Evolutionary conservation across 1,284 basidiomycete species (phyloP).

Genomic region (Cystobasidium sp.): DNA sequence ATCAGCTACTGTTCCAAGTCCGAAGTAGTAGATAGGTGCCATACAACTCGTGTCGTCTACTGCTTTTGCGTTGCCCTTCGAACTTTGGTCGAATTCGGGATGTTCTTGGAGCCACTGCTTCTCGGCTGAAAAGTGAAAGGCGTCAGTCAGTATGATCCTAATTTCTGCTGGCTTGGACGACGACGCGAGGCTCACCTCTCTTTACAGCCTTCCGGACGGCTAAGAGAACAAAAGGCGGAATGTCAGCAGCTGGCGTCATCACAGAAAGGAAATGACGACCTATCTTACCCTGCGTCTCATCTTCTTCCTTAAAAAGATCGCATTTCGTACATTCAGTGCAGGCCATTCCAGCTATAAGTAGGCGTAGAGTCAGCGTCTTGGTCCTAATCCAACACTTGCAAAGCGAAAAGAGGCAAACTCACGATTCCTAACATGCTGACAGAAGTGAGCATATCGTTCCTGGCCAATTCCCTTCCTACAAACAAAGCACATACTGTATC

Average conservation of each 20-base stretch:
- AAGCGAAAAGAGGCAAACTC: no score
- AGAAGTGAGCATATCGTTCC: conserved; percentile 40
- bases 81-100: background rate
- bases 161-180: background rate
- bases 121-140: background rate
- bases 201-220: conserved; percentile 26
- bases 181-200: background rate
- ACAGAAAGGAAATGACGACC: background rate
- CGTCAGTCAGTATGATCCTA: conserved; percentile 6
- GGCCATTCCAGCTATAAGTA: conserved; percentile 14
- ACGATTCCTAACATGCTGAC: conserved; percentile 37
- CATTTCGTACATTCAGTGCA: conserved; percentile 33
- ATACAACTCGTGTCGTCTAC: background rate
- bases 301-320: conserved; percentile 38
- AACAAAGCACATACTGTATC: conserved; percentile 40
- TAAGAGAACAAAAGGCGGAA: background rate
- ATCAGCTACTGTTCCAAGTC: background rate
- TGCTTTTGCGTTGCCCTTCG: no score
- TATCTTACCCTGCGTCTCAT: conserved; percentile 19
- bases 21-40: background rate
- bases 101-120: conserved; percentile 1
- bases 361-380: no score
- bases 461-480: conserved; percentile 36
- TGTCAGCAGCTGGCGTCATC: background rate
- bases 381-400: no score